A percentile compares a stretch with the other conserved stretches of the same genome.
phyloP scores from a whole-genome alignment of 139 green algal genomes.

The Volvox africanus region DNA sequence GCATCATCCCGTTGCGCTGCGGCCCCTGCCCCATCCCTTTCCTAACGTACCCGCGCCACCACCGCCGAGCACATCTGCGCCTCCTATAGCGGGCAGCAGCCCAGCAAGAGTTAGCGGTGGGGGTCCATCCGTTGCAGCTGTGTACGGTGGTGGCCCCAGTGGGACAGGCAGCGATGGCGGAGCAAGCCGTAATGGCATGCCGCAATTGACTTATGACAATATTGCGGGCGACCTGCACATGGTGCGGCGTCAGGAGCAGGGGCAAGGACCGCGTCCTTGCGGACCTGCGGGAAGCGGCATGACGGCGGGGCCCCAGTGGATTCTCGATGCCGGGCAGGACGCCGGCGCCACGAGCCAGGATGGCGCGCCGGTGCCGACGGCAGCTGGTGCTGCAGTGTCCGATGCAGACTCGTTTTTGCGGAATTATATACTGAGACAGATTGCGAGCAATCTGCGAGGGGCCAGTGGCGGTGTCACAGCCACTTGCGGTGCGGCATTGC shows the following conservation, averaged over 20 bases:
- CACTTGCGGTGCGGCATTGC: background rate
- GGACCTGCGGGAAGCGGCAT: background rate
- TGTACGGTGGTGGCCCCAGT: background rate
- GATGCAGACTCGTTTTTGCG: background rate
- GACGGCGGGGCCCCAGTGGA: background rate
- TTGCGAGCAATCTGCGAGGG: background rate
- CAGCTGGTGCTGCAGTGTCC: background rate
- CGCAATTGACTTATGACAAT: conserved; percentile 4
- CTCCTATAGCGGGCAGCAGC: conserved; percentile 27
- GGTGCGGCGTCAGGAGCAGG: conserved; percentile 10
- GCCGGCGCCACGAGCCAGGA: background rate
- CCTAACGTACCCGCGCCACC: conserved; percentile 21
- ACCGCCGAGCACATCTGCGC: conserved; percentile 36
- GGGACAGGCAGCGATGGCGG: background rate
- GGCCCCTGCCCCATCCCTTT: conserved; percentile 17
- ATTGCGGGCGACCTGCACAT: conserved; percentile 19
- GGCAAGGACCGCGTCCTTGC: background rate
- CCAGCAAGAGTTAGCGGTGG: background rate
- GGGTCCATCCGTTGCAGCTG: background rate
- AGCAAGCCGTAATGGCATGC: background rate
- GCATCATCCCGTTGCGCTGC: conserved; percentile 35
- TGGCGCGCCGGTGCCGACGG: too few relatives aligned
- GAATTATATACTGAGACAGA: background rate
- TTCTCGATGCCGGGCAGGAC: background rate
- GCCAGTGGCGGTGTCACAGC: background rate